Base-by-base conservation (phyloP, 148 eudicot species). In the Bassia scoparia region DNA sequence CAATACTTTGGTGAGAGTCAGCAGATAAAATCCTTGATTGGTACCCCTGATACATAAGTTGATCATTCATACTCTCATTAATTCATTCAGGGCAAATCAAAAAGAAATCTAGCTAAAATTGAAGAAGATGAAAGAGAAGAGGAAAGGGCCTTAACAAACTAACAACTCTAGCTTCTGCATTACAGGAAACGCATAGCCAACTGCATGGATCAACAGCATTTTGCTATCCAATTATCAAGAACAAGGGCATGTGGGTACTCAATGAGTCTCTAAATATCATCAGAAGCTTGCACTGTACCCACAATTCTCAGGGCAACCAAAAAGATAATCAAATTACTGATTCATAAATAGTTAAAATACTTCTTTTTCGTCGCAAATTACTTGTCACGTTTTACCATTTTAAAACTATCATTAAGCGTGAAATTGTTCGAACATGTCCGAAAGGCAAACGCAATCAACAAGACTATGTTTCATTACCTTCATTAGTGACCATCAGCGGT, bases 171-270 rank as follows among this genome's bases (percentile, higher is more conserved):
- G 78, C 77, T 54, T 88, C 90, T 34, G 76, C 79, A 74, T 89
- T 81, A 74, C 98, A 93, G 74, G 90, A 73, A 71, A 95, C 86
- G n/a, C 97, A 95, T 87, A 68, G 88, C 70, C 97, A 95, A 75
- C 97, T 88, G 82, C 98, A 93, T 64, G 98, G 97, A 93, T 93
- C 98, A 70, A 88, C 98, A 59, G 98, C 85, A 83, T 84, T 80
- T 52, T n/a, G n/a, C 41, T 81, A 84, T 94, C 98, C 98, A 94
- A 74, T 83, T 87, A 11, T 79, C 88, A 68, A 94, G 90, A 82
- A 88, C 87, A 78, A n/a, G n/a, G n/a, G 83, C 87, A 81, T 84
- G 95, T 75, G 96, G 97, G 80, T 94, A 97, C 70, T 64, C 77
- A 94, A 53, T 41, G 80, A 71, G 8, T 69, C 74, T 77, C 76